Evolutionary conservation across 345 rosid genomes (phyloP), one percentile per base, ranked within the genome.

Genomic region (Ceriops decandra): DNA sequence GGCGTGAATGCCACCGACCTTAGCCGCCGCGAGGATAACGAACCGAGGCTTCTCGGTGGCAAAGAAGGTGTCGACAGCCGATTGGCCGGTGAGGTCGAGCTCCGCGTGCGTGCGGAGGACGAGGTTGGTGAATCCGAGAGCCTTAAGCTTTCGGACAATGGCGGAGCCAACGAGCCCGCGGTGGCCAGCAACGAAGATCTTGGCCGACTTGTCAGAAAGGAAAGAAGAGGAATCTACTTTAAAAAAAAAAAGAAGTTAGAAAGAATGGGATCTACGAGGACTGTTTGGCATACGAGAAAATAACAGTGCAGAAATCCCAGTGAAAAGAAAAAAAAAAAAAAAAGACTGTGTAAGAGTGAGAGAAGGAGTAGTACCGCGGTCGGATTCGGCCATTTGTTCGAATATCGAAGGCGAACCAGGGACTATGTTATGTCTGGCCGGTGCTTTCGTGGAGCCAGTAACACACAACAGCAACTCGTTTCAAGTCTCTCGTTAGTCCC

Each of bases 1-100:
- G 33, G 99, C 99, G 72, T 95, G 96, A 72, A 95, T 95, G 1
- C 98, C 98, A 0, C 99, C 98, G 10, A 91, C 99, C 81, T 95
- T 95, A 1, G 99, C 99, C 1, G 99, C 98, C 6, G 96, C 91
- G 6, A 95, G 82, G 74, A 95, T 77, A 51, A 86, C 93, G 62
- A 79, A 85, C n/a, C 53, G 76, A 0, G 99, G 98, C 69, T 80
- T 86, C 74, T 90, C 89, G 0, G 81, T 33, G 15, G 89, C 77
- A 36, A 95, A 91, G 82, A 95, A 90, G 26, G 87, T 57, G 9
- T 95, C 99, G 19, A 91, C 98, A 54, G 82, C 83, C 17, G 90
- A 51, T 74, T 95, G 99, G 72, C 85, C 80, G 2, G 96, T 84
- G 72, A 95, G 96, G 42, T 95, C 99, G 57, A 91, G 95, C 77